Percentiles rank a stretch among this genome's conserved stretches.
phyloP scores from a whole-genome alignment of 129 eudicot genomes.

The Helianthus tuberosus region DNA sequence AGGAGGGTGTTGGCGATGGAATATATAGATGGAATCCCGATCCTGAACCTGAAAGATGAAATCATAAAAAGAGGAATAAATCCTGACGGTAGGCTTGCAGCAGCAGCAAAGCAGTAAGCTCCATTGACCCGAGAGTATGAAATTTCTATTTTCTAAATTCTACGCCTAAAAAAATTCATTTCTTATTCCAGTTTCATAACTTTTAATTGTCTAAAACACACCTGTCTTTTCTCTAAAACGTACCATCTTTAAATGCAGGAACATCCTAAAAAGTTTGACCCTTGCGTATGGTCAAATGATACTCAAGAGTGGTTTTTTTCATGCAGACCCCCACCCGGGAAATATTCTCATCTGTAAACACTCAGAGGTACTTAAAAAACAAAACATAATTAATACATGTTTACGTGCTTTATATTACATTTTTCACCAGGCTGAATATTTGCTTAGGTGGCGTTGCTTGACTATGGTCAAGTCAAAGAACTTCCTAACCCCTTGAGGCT shows the following conservation, averaged over 20 bases:
- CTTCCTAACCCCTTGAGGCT: conserved; percentile 82
- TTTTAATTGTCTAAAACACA: neutral
- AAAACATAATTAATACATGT: neutral
- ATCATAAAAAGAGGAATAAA: conserved; percentile 84
- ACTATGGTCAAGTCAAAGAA: conserved; percentile 98
- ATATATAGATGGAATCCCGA: conserved; percentile 86
- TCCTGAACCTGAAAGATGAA: conserved; percentile 88
- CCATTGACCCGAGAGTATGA: conserved; percentile 52
- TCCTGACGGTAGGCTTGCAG: conserved; percentile 82
- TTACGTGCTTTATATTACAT: neutral
- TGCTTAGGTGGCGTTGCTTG: conserved; percentile 89
- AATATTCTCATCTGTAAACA: conserved; percentile 85
- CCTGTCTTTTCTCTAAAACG: neutral
- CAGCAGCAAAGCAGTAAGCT: conserved; percentile 96
- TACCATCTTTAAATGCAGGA: conserved; percentile 54
- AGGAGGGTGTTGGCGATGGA: conserved; percentile 98
- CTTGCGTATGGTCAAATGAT: conserved; percentile 99
- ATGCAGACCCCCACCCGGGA: conserved; percentile 99
- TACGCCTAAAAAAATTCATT: neutral
- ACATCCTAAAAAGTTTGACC: conserved; percentile 75
- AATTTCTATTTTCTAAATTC: conserved; percentile 12
- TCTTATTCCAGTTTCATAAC: neutral
- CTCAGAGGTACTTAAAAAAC: conserved; percentile 60
- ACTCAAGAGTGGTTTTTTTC: conserved; percentile 96
- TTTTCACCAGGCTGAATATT: neutral